A percentile compares a stretch with the other conserved stretches of the same genome.
phyloP scores from a whole-genome alignment of 78 protist genomes.

The Monocercomonoides exilis region DNA sequence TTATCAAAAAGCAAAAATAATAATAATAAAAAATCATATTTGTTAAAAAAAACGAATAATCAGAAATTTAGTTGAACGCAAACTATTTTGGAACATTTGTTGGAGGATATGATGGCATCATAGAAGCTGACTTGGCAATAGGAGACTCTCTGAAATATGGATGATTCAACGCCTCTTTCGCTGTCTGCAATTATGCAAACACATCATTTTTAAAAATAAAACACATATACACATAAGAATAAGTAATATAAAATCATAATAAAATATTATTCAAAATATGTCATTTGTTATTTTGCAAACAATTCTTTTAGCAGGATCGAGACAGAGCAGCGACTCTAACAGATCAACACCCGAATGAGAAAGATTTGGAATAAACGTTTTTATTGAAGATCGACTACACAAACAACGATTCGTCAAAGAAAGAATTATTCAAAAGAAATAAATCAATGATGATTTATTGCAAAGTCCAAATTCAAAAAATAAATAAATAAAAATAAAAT shows the following conservation, averaged over 20 bases:
- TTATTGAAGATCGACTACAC: background rate
- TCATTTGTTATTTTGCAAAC: too few species aligned
- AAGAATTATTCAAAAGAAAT: too few species aligned
- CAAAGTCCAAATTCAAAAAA: too few species aligned
- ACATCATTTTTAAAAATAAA: too few species aligned
- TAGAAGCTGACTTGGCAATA: background rate
- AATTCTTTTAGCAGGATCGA: background rate
- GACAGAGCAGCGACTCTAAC: background rate
- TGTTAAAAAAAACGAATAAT: too few species aligned
- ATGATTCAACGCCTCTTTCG: background rate
- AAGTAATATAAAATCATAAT: background rate
- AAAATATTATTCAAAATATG: too few species aligned
- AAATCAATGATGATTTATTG: too few species aligned
- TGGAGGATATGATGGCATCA: background rate
- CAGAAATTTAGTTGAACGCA: too few species aligned
- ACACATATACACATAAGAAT: too few species aligned
- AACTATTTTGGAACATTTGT: background rate
- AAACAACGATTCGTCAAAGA: too few species aligned
- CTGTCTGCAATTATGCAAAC: slow-evolving; percentile 4
- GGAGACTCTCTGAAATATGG: background rate
- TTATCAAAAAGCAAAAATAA: too few species aligned
- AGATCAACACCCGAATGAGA: background rate
- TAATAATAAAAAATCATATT: too few species aligned
- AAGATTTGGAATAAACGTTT: background rate
- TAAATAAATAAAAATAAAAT: background rate